Evolutionary conservation across 140 eudicot genomes (phyloP), one percentile per base, ranked within the genome.

Genomic region (Erigeron philadelphicus): DNA sequence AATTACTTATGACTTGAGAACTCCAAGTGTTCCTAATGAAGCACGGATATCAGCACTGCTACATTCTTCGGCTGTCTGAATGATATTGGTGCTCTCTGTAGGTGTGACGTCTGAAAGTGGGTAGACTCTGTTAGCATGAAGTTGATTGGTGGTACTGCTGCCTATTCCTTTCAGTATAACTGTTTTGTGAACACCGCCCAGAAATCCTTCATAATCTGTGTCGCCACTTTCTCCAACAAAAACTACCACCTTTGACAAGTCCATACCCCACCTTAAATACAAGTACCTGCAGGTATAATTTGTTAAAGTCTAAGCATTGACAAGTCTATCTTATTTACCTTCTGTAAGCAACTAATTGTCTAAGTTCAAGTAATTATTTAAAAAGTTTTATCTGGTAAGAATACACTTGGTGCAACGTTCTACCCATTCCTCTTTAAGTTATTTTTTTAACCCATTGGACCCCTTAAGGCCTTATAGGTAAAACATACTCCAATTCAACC

Each of bases 181-280:
- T 0, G 97, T 76, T 79, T 87, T 93, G 87, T 87, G 95, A 40
- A 85, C 61, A 1, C 99, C 99, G 6, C 89, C 90, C 8, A 89
- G 85, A 79, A 93, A 81, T n/a, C 88, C 93, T 84, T 86, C 90
- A 43, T 89, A 93, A 70, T 93, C 99, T 0, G 99, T 89, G 79
- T 93, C 99, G 25, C 99, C 99, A 56, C 90, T 89, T 81, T 93
- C 99, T 12, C 99, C 99, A 15, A 93, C 95, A 43, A 93, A 85
- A 61, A 89, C 97, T 45, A 85, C 95, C 82, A 84, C 80, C 45
- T 93, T 93, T 25, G 95, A 75, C 74, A 93, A 74, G 79, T 93
- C 97, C 84, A 89, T 84, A 8, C 94, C 96, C 99, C 99, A 93
- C 13, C 97, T 88, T 1, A 89, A 95, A 79, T 83, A 87, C 67